phyloP scores from a whole-genome alignment of 352 stramenopile species.

The Thalassiosira livingstoniorum region DNA sequence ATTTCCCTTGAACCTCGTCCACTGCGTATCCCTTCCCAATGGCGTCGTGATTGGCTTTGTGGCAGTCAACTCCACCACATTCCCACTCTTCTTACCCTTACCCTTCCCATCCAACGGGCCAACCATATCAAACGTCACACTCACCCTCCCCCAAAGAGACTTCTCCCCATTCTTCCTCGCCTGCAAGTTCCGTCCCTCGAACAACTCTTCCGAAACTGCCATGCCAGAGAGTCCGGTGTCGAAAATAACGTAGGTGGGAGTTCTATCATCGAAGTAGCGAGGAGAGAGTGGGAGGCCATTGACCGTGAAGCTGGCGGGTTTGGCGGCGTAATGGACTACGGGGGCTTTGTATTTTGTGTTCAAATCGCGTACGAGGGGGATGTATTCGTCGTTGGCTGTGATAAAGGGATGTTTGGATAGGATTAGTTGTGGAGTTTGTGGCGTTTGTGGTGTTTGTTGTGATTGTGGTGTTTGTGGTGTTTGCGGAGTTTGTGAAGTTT shows the following conservation, averaged over 20 bases:
- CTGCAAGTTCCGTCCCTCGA: conserved; percentile 34
- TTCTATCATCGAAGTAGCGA: conserved; percentile 20
- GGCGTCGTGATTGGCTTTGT: conserved; percentile 42
- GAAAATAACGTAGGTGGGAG: conserved; percentile 60
- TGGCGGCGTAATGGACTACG: conserved; percentile 64
- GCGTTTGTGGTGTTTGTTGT: not conserved
- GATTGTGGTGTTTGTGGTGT: not conserved
- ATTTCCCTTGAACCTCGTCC: conserved; percentile 47
- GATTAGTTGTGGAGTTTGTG: too few species aligned
- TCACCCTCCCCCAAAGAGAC: conserved; percentile 41
- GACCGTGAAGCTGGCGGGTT: conserved; percentile 51
- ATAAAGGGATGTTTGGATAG: too few species aligned
- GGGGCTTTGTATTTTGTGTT: conserved; percentile 65
- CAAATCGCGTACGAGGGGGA: conserved; percentile 59
- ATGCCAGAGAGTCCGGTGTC: conserved; percentile 52
- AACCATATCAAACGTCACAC: conserved; percentile 26
- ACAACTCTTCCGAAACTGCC: conserved; percentile 37
- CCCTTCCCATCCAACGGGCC: too few species aligned
- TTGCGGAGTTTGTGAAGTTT: not conserved
- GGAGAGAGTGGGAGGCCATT: conserved; percentile 49
- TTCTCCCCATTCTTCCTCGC: conserved; percentile 40
- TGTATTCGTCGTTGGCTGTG: conserved; percentile 14
- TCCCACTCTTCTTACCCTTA: too few species aligned
- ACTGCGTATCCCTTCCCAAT: conserved; percentile 40
- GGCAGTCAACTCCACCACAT: conserved; percentile 30